Evolutionary conservation across 306 rosid species (phyloP).

Genomic region (Oxytropis ochrocephala): DNA sequence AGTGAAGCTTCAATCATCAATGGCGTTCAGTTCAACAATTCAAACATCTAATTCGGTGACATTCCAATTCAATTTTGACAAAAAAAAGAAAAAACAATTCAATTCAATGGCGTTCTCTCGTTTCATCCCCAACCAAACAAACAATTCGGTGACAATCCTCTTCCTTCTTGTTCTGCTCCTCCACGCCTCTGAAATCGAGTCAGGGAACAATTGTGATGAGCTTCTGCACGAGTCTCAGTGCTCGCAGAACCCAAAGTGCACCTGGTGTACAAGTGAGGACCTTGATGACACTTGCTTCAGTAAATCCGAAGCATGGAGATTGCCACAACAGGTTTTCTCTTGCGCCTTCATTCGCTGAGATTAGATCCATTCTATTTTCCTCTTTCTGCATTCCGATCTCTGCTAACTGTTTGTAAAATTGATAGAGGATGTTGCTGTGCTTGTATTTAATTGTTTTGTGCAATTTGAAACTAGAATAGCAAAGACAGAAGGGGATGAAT

Average conservation of each 20-base stretch:
- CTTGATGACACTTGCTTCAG: slow-evolving; percentile 67
- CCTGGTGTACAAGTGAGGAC: slow-evolving; percentile 65
- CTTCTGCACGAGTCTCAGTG: slow-evolving; percentile 37
- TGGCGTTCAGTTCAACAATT: no score
- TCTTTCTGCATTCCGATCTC: not conserved
- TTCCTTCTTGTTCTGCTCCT: slow-evolving; percentile 23
- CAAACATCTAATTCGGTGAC: no score
- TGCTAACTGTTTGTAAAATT: not conserved
- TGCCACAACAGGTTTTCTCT: slow-evolving; percentile 66
- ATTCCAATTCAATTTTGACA: no score
- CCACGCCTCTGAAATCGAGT: slow-evolving; percentile 12
- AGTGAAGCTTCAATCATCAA: not conserved
- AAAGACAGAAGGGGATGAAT: not conserved
- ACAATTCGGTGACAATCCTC: slow-evolving; percentile 5
- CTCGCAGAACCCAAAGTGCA: slow-evolving; percentile 50
- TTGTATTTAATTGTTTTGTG: not conserved
- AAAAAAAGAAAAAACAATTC: no score
- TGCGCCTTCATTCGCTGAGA: slow-evolving; percentile 42
- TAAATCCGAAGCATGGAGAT: slow-evolving; percentile 56
- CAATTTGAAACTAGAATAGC: not conserved
- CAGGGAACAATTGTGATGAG: slow-evolving; percentile 38
- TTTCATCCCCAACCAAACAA: not conserved
- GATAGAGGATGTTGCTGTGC: not conserved
- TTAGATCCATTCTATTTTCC: slow-evolving; percentile 21
- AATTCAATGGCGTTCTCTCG: slow-evolving; percentile 22